phyloP scores from a whole-genome alignment of 495 filamentous ascomycete species.

The Penicillium mononematosum region DNA sequence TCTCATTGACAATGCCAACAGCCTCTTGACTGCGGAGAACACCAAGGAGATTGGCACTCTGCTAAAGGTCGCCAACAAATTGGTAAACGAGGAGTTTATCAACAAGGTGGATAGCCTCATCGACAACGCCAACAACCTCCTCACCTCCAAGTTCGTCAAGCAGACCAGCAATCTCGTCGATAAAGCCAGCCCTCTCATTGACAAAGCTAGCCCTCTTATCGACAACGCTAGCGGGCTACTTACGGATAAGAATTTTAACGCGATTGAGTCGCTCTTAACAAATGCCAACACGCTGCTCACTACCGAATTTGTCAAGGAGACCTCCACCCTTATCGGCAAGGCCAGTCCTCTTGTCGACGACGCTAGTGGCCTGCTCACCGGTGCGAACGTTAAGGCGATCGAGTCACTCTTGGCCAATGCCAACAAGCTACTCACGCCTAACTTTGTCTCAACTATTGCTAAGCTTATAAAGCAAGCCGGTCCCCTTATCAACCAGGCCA shows the following conservation, averaged over 20 bases:
- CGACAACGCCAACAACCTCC: slow-evolving; percentile 20
- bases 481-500: slow-evolving; percentile 34
- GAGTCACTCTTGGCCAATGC: slow-evolving; percentile 2
- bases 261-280: slow-evolving; percentile 33
- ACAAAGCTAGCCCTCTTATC: slow-evolving; percentile 37
- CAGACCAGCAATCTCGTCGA: slow-evolving; percentile 35
- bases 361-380: slow-evolving; percentile 9
- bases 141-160: slow-evolving; percentile 24
- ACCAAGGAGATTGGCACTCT: slow-evolving; percentile 39
- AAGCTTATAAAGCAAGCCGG: slow-evolving; percentile 40
- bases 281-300: slow-evolving; percentile 43
- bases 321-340: slow-evolving; percentile 37
- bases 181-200: slow-evolving; percentile 28
- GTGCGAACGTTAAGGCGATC: slow-evolving; percentile 4
- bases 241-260: slow-evolving; percentile 38
- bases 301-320: slow-evolving; percentile 39
- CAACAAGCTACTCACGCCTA: slow-evolving; percentile 8
- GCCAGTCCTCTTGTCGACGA: slow-evolving; percentile 31
- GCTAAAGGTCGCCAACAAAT: slow-evolving; percentile 33
- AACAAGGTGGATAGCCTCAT: slow-evolving; percentile 22
- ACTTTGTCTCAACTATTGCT: slow-evolving; percentile 27
- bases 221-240: slow-evolving; percentile 42
- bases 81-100: slow-evolving; percentile 33
- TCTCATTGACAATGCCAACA: slow-evolving; percentile 23
- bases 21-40: slow-evolving; percentile 32